Evolutionary conservation across 2,329 filamentous ascomycete genomes (phyloP), one percentile per base, ranked within the genome.

Genomic region (Ophiostoma sp.): DNA sequence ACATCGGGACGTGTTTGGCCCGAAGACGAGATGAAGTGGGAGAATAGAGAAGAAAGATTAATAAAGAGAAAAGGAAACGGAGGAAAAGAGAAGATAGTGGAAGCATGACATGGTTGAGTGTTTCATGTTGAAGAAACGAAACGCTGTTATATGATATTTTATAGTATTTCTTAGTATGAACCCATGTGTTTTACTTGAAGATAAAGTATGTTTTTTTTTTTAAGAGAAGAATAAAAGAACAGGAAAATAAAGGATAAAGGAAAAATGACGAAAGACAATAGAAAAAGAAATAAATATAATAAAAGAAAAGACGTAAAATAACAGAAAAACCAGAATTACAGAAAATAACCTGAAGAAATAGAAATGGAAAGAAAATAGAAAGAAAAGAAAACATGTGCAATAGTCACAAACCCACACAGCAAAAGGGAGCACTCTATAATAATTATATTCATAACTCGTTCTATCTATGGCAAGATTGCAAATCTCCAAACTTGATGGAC

Each of bases 101-200:
- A 17, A 20, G 27, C 4, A 27, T 57, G 52, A 27, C 52, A 57
- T 57, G 1, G 10, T 27, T 23, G 52, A 6, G 52, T 57, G 52
- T 57, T 57, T 57, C 52, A 57, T 57, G 23, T 57, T 27, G 52
- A 57, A 11, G 23, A 57, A 57, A 57, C 52, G 52, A 57, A 57
- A 57, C 52, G 7, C n/a, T 5, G 11, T 57, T 23, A 4, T 57
- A 1, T 11, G 5, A 8, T 54, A 23, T 54, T n/a, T n/a, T 5
- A n/a, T n/a, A n/a, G 5, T 48, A 48, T 48, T 20, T 48, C 13
- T n/a, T 48, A n/a, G 6, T 48, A 3, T 17, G 5, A 3, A 48
- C 17, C 17, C 20, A n/a, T n/a, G 27, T 31, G 3, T 31, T 3
- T 31, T 31, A 31, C 1, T 31, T 31, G 27, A 31, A 31, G 27